These are phyloP conservation scores for Rhodomyrtus psidioides DNA, from an alignment of 441 rosid genomes.

Conservation along the genomic window DNA sequence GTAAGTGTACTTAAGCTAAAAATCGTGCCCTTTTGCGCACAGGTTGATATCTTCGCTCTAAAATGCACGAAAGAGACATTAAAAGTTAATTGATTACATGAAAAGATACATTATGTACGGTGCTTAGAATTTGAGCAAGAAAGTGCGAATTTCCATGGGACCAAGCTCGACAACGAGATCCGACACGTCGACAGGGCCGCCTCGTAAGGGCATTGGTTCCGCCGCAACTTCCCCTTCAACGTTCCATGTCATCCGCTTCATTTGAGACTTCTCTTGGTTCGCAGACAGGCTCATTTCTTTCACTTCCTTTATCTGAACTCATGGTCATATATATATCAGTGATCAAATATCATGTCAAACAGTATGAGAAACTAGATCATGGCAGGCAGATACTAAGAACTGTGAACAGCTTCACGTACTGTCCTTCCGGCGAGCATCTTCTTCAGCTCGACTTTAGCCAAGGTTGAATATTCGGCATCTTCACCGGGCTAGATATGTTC, in stretches of 20 bases:
- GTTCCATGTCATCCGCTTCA: slow-evolving; percentile 70
- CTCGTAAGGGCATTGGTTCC: slow-evolving; percentile 21
- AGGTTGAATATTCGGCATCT: slow-evolving; percentile 38
- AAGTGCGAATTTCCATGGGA: slow-evolving; percentile 87
- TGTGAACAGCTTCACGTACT: slow-evolving; percentile 20
- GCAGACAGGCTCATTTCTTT: slow-evolving; percentile 72
- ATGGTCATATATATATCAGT: too few species aligned
- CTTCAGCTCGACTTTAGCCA: slow-evolving; percentile 67
- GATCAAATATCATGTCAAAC: not conserved
- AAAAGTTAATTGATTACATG: not conserved
- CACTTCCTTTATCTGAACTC: slow-evolving; percentile 42
- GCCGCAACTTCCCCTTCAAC: slow-evolving; percentile 38
- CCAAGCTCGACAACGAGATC: slow-evolving; percentile 58
- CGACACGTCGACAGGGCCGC: slow-evolving; percentile 44
- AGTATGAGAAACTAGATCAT: too few species aligned
- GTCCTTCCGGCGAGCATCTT: slow-evolving; percentile 50
- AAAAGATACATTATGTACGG: not conserved
- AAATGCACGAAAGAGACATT: too few species aligned
- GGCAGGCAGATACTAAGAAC: too few species aligned
- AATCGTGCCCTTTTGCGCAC: too few species aligned
- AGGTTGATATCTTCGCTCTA: too few species aligned
- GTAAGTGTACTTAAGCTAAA: too few species aligned
- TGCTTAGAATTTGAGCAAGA: slow-evolving; percentile 37
- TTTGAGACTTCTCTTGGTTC: slow-evolving; percentile 57
- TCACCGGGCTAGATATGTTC: slow-evolving; percentile 43